Percentiles rank a stretch among this genome's conserved stretches.
Conservation (phyloP, 2,329 filamentous ascomycete species). For the Pestalotiopsis sp. region DNA sequence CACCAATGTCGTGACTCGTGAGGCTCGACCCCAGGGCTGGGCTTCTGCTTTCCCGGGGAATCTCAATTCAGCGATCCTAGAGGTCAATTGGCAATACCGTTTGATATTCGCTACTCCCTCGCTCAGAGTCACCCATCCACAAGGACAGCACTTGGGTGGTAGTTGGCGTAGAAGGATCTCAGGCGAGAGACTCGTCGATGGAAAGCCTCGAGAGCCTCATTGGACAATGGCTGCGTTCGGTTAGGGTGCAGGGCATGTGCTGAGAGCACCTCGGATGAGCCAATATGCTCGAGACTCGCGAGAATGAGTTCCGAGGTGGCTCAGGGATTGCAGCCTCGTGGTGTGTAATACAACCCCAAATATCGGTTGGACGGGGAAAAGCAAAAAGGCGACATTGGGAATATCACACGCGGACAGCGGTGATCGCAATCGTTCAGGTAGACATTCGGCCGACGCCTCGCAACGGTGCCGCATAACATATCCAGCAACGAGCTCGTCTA, state of each 20-base stretch:
- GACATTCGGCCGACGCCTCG: not conserved
- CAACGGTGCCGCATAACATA: not conserved
- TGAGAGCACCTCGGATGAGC: not conserved
- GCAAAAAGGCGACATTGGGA: not conserved
- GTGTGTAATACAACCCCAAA: not conserved
- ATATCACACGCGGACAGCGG: not conserved
- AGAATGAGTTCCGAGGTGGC: not conserved
- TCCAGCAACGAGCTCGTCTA: not conserved
- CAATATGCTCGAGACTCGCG: slow-evolving; percentile 1
- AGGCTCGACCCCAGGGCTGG: not conserved
- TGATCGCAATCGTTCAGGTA: not conserved
- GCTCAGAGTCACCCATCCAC: slow-evolving; percentile 4
- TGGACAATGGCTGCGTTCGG: slow-evolving; percentile 5
- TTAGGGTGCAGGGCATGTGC: not conserved
- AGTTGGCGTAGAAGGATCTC: not conserved
- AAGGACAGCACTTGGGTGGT: not conserved
- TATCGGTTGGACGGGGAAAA: not conserved
- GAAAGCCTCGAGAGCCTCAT: slow-evolving; percentile 5
- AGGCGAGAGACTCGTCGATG: not conserved
- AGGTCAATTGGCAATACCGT: slow-evolving; percentile 1
- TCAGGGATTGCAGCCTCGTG: slow-evolving; percentile 2
- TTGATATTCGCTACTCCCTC: not conserved
- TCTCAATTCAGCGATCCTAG: not conserved
- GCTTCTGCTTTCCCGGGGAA: not conserved
- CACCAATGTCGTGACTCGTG: not conserved